Percentiles rank a stretch among this genome's conserved stretches.
Evolutionary conservation across 805 yeast genomes (phyloP).

Genomic region (Wickerhamomyces hampshirensis): DNA sequence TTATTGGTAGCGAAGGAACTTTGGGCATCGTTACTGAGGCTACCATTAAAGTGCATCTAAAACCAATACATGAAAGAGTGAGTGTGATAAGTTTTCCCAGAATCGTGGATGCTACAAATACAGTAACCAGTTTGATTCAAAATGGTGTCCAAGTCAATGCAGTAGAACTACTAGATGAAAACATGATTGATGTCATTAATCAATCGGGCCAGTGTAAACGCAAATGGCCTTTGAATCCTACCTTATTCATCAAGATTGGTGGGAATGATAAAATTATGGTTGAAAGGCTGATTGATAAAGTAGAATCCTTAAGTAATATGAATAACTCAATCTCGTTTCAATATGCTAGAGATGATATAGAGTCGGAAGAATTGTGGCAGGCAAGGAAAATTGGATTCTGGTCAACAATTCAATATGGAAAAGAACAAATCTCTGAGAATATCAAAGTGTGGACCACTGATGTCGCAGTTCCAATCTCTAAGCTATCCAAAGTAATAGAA

Average conservation of each 20-base stretch:
- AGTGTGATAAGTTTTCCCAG: slow-evolving; percentile 65
- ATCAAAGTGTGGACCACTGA: slow-evolving; percentile 71
- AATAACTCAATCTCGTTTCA: slow-evolving; percentile 52
- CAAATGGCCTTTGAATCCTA: slow-evolving; percentile 51
- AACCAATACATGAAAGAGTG: slow-evolving; percentile 58
- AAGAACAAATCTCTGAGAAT: slow-evolving; percentile 34
- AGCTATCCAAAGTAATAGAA: slow-evolving; percentile 54
- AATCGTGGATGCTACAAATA: slow-evolving; percentile 63
- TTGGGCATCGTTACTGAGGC: slow-evolving; percentile 74
- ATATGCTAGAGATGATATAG: slow-evolving; percentile 52
- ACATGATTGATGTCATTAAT: slow-evolving; percentile 62
- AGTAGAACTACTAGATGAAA: slow-evolving; percentile 65
- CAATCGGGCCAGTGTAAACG: slow-evolving; percentile 46
- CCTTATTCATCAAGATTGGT: slow-evolving; percentile 59
- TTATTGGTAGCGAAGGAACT: slow-evolving; percentile 75
- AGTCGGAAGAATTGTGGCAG: slow-evolving; percentile 61
- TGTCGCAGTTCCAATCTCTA: slow-evolving; percentile 75
- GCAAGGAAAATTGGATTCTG: slow-evolving; percentile 68
- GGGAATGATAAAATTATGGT: slow-evolving; percentile 36
- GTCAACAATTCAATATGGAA: slow-evolving; percentile 63
- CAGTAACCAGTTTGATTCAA: slow-evolving; percentile 56
- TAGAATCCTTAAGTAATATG: slow-evolving; percentile 42
- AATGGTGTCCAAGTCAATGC: slow-evolving; percentile 64
- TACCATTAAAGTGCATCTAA: slow-evolving; percentile 62
- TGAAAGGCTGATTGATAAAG: slow-evolving; percentile 38